Evolutionary conservation across 2,329 filamentous ascomycete species (phyloP), one percentile per base, ranked within the genome.

Genomic region (Penicillium sp.): DNA sequence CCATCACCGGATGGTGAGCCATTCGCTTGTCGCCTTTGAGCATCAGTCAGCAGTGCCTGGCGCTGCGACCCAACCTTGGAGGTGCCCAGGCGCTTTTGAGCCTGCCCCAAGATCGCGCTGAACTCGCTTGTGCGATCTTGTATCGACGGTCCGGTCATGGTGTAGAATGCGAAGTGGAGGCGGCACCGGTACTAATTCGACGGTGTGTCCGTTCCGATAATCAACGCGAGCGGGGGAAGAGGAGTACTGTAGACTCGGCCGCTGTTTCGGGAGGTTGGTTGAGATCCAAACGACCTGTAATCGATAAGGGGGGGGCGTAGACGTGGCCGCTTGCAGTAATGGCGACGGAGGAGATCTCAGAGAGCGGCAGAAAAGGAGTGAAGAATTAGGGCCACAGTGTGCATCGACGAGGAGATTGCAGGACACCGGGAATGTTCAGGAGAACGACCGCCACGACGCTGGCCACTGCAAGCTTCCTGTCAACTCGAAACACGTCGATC

Each of bases 121-220:
- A 98, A 98, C 76, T 98, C 93, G 62, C 82, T 79, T 42, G 93
- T 98, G 62, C 93, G 87, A 73, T 98, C 93, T 75, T 98, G 93
- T 66, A 97, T 94, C 36, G 89, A 91, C 38, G 73, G 67, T 31
- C 73, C 71, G 44, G 75, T 69, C 74, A 78, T 80, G 50, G 62
- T 67, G 53, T 21, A 11, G 33, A 18, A 36, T 7, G 15, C 27
- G 33, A 19, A 32, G 33, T 27, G 15, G 9, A 34, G n/a, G n/a
- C n/a, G n/a, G n/a, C n/a, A n/a, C n/a, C n/a, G n/a, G n/a, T n/a
- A n/a, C 1, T n/a, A n/a, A n/a, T n/a, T n/a, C n/a, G n/a, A n/a
- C n/a, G n/a, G n/a, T n/a, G n/a, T n/a, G n/a, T n/a, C n/a, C n/a
- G n/a, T n/a, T n/a, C n/a, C n/a, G n/a, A n/a, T n/a, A n/a, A n/a